Evolutionary conservation across 352 stramenopile genomes (phyloP), one percentile per base, ranked within the genome.

Genomic region (Phytophthora vignae): DNA sequence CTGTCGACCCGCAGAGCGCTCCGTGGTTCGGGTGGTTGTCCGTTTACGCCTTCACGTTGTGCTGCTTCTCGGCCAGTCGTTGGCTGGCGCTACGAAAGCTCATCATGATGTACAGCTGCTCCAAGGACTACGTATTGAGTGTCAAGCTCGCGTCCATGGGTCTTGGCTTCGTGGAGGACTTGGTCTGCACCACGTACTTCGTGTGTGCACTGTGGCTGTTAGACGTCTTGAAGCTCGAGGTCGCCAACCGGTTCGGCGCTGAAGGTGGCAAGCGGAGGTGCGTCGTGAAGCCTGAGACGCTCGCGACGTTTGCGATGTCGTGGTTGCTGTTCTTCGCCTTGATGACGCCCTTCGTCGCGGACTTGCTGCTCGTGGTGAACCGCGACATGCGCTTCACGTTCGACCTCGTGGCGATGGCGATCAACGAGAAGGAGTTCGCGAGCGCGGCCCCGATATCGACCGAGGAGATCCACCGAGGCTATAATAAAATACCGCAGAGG

Each of bases 361-460:
- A 85, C 56, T 56, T 76, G 59, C 31, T 84, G 52, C 60, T 85
- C 15, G 49, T 89, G 31, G 65, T 69, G 8, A 76, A 76, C 2
- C 77, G 76, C 1, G 49, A 81, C 15, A 75, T 78, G 58, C 79
- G 81, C 29, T 81, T 86, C 61, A 83, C 76, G 33, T 75, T 81
- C 15, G 71, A 83, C 44, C 77, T 74, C 7, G 22, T 74, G 17
- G 40, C 42, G 0, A 55, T 55, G 33, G 44, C 46, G 10, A 73
- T 73, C 42, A 56, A 46, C 70, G 61, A 78, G 77, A 48, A 67
- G 50, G 27, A 78, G 27, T 84, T 78, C 59, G 38, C 73, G 11
- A 76, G 71, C 27, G 79, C 73, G 29, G 74, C 64, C 17, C 69
- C 71, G 8, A 79, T 76, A 22, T 71, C 55, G 19, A 48, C 40